Evolutionary conservation across 352 stramenopile species (phyloP).

Genomic region (Phytophthora ramorum): DNA sequence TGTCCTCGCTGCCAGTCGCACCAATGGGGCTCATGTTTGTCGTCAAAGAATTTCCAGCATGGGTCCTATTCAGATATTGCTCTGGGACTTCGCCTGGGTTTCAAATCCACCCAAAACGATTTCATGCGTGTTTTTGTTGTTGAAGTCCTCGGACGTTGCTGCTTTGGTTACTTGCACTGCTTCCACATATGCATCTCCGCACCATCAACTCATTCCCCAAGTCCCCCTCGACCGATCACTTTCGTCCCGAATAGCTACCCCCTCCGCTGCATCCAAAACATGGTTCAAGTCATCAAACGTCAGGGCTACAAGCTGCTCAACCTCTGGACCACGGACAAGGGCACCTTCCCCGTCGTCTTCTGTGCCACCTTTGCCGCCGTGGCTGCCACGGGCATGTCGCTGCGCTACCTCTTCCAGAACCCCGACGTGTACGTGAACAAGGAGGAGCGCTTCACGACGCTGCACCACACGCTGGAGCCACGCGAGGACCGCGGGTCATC

Average conservation of each 20-base stretch:
- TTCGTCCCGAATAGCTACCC: too few relatives aligned
- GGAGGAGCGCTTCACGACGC: constrained; percentile 46
- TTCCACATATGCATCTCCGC: too few relatives aligned
- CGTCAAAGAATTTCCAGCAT: too few relatives aligned
- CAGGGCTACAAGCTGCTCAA: constrained; percentile 43
- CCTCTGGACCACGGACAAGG: constrained; percentile 69
- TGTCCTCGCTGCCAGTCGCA: too few relatives aligned
- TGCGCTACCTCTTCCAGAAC: constrained; percentile 60
- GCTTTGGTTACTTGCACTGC: too few relatives aligned
- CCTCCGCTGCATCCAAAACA: neutral
- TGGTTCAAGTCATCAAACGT: constrained; percentile 37
- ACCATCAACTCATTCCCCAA: constrained; percentile 7
- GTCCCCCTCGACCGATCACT: constrained; percentile 15
- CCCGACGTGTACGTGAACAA: constrained; percentile 78
- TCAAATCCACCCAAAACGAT: too few relatives aligned
- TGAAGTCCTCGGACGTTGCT: too few relatives aligned
- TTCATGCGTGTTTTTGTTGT: too few relatives aligned
- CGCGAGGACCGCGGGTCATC: constrained; percentile 44
- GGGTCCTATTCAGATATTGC: too few relatives aligned
- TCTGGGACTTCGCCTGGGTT: too few relatives aligned
- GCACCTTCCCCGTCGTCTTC: constrained; percentile 68
- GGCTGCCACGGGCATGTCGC: constrained; percentile 38
- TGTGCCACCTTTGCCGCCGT: constrained; percentile 44
- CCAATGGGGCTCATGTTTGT: too few relatives aligned
- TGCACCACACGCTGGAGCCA: constrained; percentile 52